Evolutionary conservation across 2,329 filamentous ascomycete species (phyloP).

Genomic region (Triangularia verruculosa): DNA sequence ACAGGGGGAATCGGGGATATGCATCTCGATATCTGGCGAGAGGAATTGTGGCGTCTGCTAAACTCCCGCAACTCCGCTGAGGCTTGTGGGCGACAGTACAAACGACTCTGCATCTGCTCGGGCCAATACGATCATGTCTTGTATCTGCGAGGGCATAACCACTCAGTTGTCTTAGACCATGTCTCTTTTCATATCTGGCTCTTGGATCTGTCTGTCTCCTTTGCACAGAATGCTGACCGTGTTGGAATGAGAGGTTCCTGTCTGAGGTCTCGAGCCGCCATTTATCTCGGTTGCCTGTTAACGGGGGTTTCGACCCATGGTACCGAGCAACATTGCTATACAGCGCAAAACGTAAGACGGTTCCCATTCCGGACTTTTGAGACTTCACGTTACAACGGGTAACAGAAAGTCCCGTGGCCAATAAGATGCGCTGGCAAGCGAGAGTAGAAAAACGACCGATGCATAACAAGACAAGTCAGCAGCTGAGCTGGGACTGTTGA

Average conservation of each 20-base stretch:
- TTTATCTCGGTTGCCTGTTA: slow-evolving; percentile 1
- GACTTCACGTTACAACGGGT: slow-evolving; percentile 12
- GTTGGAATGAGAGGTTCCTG: neutral
- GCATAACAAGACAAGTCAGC: neutral
- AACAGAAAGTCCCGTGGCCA: slow-evolving; percentile 16
- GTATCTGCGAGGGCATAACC: neutral
- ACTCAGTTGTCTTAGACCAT: neutral
- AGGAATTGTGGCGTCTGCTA: slow-evolving; percentile 18
- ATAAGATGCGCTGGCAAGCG: slow-evolving; percentile 25
- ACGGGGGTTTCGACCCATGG: slow-evolving; percentile 14
- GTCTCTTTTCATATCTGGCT: neutral
- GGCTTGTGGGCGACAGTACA: neutral
- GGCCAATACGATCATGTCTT: neutral
- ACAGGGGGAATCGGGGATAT: slow-evolving; percentile 19
- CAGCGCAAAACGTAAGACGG: slow-evolving; percentile 13
- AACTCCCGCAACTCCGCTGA: slow-evolving; percentile 5
- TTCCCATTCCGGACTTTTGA: neutral
- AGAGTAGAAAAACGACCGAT: slow-evolving; percentile 5
- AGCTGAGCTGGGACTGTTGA: neutral
- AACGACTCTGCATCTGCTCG: neutral
- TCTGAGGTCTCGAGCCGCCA: neutral
- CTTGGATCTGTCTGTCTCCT: neutral
- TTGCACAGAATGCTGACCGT: neutral
- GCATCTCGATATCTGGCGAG: slow-evolving; percentile 11
- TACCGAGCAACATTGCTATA: slow-evolving; percentile 2